Evolutionary conservation across 2,329 filamentous ascomycete genomes (phyloP).

Genomic region (Albophoma yamanashiensis): DNA sequence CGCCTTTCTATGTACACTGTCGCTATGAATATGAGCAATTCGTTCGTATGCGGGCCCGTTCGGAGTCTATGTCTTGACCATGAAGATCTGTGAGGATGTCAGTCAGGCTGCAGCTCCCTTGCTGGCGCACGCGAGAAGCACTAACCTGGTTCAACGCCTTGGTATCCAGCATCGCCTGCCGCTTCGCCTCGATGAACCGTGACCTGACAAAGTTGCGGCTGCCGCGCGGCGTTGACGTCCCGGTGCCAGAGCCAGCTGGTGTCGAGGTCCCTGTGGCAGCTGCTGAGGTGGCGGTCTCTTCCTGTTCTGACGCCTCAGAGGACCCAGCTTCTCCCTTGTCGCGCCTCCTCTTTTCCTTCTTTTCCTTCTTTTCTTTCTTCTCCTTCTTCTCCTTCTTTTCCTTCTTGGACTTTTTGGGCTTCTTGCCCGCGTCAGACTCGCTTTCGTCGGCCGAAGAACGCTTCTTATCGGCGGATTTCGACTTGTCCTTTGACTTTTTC

Average conservation of each 20-base stretch:
- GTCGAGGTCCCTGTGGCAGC: constrained; percentile 24
- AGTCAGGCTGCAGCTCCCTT: background rate
- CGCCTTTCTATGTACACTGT: background rate
- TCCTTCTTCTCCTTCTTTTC: constrained; percentile 33
- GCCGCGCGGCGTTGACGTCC: constrained; percentile 33
- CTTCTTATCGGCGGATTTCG: constrained; percentile 11
- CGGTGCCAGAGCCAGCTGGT: constrained; percentile 29
- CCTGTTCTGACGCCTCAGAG: background rate
- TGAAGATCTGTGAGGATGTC: constrained; percentile 46
- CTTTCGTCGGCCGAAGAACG: background rate
- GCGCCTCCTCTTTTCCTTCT: constrained; percentile 36
- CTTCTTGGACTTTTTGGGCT: constrained; percentile 25
- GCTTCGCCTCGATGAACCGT: constrained; percentile 82
- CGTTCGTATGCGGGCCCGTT: background rate
- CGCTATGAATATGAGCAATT: background rate
- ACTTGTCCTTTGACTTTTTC: constrained; percentile 6
- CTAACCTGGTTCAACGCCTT: constrained; percentile 77
- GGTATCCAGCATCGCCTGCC: constrained; percentile 68
- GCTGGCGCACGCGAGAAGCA: background rate
- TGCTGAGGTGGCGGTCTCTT: constrained; percentile 12
- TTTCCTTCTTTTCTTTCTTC: constrained; percentile 32
- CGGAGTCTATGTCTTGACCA: constrained; percentile 43
- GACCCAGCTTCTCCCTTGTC: constrained; percentile 23
- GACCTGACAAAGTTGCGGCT: constrained; percentile 66
- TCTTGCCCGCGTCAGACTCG: constrained; percentile 14